phyloP scores from a whole-genome alignment of 495 filamentous ascomycete species.

The Parathielavia appendiculata region DNA sequence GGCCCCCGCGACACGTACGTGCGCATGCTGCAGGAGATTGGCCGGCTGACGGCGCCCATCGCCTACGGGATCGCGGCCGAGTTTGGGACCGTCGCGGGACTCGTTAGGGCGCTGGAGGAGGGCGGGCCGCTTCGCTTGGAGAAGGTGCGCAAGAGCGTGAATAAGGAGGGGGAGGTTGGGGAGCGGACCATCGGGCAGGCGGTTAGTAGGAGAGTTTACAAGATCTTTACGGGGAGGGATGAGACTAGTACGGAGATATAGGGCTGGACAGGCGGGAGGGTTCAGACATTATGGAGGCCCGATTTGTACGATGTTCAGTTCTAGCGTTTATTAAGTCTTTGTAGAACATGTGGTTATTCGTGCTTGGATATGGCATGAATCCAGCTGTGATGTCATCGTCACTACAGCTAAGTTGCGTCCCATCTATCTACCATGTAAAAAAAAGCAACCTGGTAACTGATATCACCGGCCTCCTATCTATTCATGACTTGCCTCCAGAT shows the following conservation, averaged over 20 bases:
- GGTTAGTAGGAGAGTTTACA: slow-evolving; percentile 66
- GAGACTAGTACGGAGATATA: slow-evolving; percentile 63
- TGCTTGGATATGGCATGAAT: no score
- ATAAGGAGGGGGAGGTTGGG: slow-evolving; percentile 60
- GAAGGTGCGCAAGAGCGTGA: slow-evolving; percentile 60
- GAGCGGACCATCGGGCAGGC: slow-evolving; percentile 62
- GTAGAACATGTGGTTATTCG: no score
- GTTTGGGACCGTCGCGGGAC: slow-evolving; percentile 53
- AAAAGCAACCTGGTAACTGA: no score
- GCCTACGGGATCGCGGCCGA: slow-evolving; percentile 63
- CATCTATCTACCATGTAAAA: no score
- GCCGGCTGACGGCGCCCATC: slow-evolving; percentile 65
- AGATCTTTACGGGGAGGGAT: slow-evolving; percentile 67
- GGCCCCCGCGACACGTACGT: slow-evolving; percentile 63
- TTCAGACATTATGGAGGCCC: not conserved
- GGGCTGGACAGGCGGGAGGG: not conserved
- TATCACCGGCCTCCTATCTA: no score
- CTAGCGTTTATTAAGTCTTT: no score
- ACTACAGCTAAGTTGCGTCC: no score
- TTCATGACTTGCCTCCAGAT: no score
- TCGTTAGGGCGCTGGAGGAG: slow-evolving; percentile 55
- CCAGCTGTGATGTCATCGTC: no score
- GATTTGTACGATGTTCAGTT: no score
- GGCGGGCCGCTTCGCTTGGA: slow-evolving; percentile 58
- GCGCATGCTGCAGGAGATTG: slow-evolving; percentile 74